Evolutionary conservation across 2,329 filamentous ascomycete genomes (phyloP), one percentile per base, ranked within the genome.

Genomic region (Fusarium compactum): DNA sequence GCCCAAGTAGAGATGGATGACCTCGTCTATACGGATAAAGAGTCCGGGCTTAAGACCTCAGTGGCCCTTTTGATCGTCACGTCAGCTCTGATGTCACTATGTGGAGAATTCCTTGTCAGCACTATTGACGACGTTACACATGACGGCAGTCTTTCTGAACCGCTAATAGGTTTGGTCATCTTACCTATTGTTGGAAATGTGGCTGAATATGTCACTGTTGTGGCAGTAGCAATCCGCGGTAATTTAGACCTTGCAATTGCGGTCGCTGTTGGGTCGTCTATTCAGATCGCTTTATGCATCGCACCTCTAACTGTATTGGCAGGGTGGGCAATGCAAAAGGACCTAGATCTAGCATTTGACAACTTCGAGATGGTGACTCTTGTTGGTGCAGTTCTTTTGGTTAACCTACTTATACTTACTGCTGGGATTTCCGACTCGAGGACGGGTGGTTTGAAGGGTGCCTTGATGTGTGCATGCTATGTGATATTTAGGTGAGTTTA

Each of bases 331-430:
- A 80, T 90, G 75, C 75, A 81, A 27, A 83, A 83, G 56, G 82
- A 87, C 32, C 85, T 90, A 80, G 83, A 87, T n/a, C 83, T 94
- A 43, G 90, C 91, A 74, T 94, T 94, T 80, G 90, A 90, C 72
- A 85, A 89, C 27, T 93, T 94, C 77, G 91, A 94, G 81, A 92
- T 91, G 5, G 88, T 92, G 29, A 88, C 89, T 40, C 86, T 94
- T 74, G 91, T 93, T 74, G 87, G 91, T 10, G 88, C 86, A 6
- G 90, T 91, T 7, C 84, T 93, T 63, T 87, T 94, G 51, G 91
- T 93, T 74, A 93, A 92, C 78, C 90, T 92, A 74, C 82, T 93
- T 18, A 90, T 93, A 58, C 85, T 92, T 40, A 91, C 92, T 72
- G 91, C 90, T 18, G 86, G 90, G 71, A 90, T 86, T 74, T 91